A percentile compares a stretch with the other conserved stretches of the same genome.
phyloP scores from a whole-genome alignment of 176 grass and related monocot genomes.

The Avena eriantha region DNA sequence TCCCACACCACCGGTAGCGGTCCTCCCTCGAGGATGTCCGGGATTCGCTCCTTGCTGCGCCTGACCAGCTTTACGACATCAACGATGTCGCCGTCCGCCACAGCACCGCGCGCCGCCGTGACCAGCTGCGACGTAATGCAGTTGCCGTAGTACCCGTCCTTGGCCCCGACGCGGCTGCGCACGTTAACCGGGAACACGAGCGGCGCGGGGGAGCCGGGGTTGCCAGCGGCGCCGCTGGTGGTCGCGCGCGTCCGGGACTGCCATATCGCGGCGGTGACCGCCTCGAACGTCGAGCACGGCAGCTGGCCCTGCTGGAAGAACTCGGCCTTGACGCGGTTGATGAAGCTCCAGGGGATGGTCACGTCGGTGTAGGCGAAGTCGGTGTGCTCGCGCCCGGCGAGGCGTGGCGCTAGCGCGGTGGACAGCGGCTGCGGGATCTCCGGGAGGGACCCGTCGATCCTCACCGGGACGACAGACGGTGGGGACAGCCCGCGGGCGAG shows the following conservation, averaged over 20 bases:
- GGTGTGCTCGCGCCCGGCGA: background rate
- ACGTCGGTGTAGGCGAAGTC: constrained; percentile 4
- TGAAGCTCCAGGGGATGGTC: constrained; percentile 29
- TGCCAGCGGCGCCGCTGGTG: background rate
- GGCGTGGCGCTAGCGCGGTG: background rate
- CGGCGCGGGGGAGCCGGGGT: background rate
- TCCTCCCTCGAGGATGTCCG: background rate
- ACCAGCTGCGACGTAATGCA: constrained; percentile 24
- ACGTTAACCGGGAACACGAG: constrained; percentile 37
- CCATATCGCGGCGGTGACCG: constrained; percentile 30
- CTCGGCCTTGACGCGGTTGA: constrained; percentile 27
- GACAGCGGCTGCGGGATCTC: constrained; percentile 2
- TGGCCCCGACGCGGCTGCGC: constrained; percentile 21
- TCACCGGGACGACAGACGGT: constrained; percentile 6
- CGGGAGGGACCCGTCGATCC: constrained; percentile 25
- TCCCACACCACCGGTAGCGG: background rate
- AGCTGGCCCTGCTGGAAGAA: background rate
- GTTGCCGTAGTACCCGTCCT: constrained; percentile 47
- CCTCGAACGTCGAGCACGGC: constrained; percentile 40
- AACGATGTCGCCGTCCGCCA: background rate
- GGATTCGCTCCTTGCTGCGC: constrained; percentile 31
- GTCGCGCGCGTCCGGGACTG: constrained; percentile 35
- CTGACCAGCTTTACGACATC: constrained; percentile 41
- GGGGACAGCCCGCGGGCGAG: background rate
- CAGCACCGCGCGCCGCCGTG: background rate